Base-by-base conservation (phyloP, 2,329 filamentous ascomycete species). In the Lojkania enalia region DNA sequence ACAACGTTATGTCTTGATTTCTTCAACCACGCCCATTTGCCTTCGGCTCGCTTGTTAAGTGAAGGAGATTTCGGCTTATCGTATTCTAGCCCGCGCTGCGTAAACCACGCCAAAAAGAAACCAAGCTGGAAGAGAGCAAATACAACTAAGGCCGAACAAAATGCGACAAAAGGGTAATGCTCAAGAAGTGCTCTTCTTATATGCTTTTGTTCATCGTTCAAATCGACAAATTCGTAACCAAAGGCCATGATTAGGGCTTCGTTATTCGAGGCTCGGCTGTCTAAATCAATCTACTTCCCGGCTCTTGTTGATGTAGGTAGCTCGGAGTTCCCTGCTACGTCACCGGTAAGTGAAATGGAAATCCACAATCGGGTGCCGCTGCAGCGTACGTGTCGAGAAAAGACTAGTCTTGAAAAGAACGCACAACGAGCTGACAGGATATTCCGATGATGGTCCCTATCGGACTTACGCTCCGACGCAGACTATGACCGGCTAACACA, bases 221-320 rank as follows among this genome's bases (percentile, higher is more conserved):
- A 68, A n/a, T 71, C 70, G 27, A 78, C 63, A 51, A 83, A 83
- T 20, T 74, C 74, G 60, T 80, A 84, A 13, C 75, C 77, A 31
- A 71, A 55, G 2, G 32, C 50, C 57, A 59, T 59, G 39, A 35
- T 41, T 21, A 15, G 14, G 15, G 19, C 6, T 33, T 20, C 16
- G n/a, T 29, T 21, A 35, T 35, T 5, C 25, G 36, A 35, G 20
- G 37, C 21, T 13, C 30, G 30, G 9, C 14, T 42, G 35, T 36
- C 33, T 13, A 21, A 5, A 33, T 6, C 30, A 27, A 27, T 27
- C 7, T 27, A n/a, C 23, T 27, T 27, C 23, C 23, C 23, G 23
- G 23, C 23, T 7, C 23, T 27, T n/a, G n/a, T n/a, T n/a, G n/a
- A n/a, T n/a, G n/a, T n/a, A n/a, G n/a, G n/a, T n/a, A n/a, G n/a